Base-by-base conservation (phyloP, 495 filamentous ascomycete genomes). In the Penicillium ochrochloron region DNA sequence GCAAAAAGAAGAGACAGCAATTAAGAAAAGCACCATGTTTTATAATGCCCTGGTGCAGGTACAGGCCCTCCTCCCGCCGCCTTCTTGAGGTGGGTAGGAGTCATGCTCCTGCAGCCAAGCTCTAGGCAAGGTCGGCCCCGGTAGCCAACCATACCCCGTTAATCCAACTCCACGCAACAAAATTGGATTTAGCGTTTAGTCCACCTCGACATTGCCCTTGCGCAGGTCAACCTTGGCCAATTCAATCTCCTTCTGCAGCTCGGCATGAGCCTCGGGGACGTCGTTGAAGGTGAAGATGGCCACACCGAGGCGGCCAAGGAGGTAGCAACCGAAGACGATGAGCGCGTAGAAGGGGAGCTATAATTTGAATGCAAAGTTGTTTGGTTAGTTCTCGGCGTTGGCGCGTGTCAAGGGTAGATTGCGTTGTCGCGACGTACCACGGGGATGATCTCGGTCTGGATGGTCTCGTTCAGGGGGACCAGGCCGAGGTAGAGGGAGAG, bases 251-350 rank as follows among this genome's bases (percentile, higher is more conserved):
- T 83, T 87, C 83, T 97, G 91, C 66, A 99, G 79, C 78, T 97
- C 94, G 68, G 88, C 84, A 76, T 97, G 90, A 61, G 95, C 95
- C 65, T 91, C 87, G 57, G 96, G 94, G 14, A 95, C 93, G 79
- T 98, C 92, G 80, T 96, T 93, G 85, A 99, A 99, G 41, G 93
- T 97, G 69, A 96, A 82, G 66, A 99, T 91, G 42, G 94, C 94
- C 82, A 88, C 87, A 57, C 95, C 95, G 31, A 99, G 86, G 65
- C 92, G 92, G 82, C 90, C 92, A 57, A 98, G 88, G 7, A 99
- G 88, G 80, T 93, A 97, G 50, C 94, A 90, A 78, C 93, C 95
- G 76, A 98, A 95, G 55, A 89, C 88, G 66, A 99, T 93, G 65
- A 98, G 80, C 31, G 85, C 87, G 89, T 93, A 98, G 82, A 97